Percentiles rank a stretch among this genome's conserved stretches.
Conservation (phyloP, 495 filamentous ascomycete species). For the Terfezia boudieri region DNA sequence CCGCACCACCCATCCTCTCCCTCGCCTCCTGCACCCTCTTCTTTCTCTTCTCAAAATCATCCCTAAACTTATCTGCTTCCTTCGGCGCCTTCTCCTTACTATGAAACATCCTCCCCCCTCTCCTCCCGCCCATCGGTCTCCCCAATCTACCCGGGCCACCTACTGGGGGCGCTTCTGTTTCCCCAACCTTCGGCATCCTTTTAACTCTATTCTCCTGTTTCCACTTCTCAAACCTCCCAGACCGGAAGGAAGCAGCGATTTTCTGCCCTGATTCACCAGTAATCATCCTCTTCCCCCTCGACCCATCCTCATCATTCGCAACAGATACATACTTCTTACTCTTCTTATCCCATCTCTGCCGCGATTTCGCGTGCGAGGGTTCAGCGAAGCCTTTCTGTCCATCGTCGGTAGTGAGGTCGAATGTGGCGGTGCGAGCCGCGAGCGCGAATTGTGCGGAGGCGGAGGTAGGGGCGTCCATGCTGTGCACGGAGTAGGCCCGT, state of each 20-base stretch:
- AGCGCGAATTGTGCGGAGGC: conserved; percentile 41
- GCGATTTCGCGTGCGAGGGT: conserved; percentile 30
- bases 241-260: conserved; percentile 80
- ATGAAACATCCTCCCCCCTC: conserved; percentile 33
- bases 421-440: conserved; percentile 56
- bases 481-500: conserved; percentile 56
- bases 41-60: conserved; percentile 77
- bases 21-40: conserved; percentile 70
- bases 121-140: conserved; percentile 24
- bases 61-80: conserved; percentile 67
- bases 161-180: conserved; percentile 34
- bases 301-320: conserved; percentile 86
- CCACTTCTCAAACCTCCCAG: conserved; percentile 83
- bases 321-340: conserved; percentile 78
- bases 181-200: conserved; percentile 56
- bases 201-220: conserved; percentile 60
- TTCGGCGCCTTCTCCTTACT: conserved; percentile 70
- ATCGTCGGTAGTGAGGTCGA: conserved; percentile 80
- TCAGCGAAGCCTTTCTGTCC: conserved; percentile 52
- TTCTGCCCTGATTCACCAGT: conserved; percentile 83
- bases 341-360: conserved; percentile 90
- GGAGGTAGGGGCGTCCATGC: conserved; percentile 39
- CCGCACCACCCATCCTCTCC: conserved; percentile 37
- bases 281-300: conserved; percentile 61
- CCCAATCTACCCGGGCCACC: conserved; percentile 17